A percentile compares a stretch with the other conserved stretches of the same genome.
phyloP scores from a whole-genome alignment of 305 asterid species.

The Fraxinus sp. region DNA sequence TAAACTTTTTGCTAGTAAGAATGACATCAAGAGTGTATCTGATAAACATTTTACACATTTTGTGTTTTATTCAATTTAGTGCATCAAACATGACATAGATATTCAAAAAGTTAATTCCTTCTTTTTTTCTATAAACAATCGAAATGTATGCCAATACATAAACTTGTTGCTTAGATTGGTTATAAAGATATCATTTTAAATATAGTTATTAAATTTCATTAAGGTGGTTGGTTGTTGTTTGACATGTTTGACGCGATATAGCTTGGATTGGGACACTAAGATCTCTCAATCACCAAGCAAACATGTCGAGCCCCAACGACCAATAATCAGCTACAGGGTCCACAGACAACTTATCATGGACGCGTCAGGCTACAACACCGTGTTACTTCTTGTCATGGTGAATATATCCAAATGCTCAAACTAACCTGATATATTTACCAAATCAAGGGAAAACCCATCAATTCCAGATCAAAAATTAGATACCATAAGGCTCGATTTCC shows the following conservation, averaged over 20 bases:
- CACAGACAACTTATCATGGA: background rate
- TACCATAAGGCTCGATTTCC: background rate
- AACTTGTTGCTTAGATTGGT: background rate
- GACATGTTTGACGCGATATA: background rate
- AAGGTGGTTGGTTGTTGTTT: background rate
- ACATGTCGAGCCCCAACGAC: background rate
- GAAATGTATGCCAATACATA: background rate
- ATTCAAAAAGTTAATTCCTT: background rate
- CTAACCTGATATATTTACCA: background rate
- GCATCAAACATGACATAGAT: background rate
- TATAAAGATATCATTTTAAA: background rate
- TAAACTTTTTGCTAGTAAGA: background rate
- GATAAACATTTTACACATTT: background rate
- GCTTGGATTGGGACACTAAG: background rate
- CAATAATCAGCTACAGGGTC: background rate
- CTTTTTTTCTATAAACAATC: background rate
- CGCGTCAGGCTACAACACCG: background rate
- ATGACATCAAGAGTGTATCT: background rate
- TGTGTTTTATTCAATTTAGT: background rate
- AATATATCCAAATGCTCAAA: background rate
- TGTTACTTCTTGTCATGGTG: background rate
- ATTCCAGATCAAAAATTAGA: background rate
- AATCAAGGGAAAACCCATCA: background rate
- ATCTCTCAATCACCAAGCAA: background rate
- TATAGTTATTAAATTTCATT: background rate